phyloP scores from a whole-genome alignment of 495 filamentous ascomycete species.

The Penicillium parvum region DNA sequence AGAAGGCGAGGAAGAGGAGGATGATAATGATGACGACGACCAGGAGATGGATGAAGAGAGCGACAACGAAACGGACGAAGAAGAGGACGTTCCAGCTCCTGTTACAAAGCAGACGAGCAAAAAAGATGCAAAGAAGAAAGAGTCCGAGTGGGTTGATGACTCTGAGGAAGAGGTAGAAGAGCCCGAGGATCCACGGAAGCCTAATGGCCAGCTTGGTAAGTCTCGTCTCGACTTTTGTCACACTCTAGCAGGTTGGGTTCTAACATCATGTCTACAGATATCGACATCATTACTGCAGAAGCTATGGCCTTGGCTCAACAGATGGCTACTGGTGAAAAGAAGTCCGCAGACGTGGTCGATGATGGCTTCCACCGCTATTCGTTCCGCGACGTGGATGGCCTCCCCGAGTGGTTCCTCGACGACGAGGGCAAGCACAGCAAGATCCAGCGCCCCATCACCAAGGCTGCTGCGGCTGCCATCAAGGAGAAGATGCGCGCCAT shows the following conservation, averaged over 20 bases:
- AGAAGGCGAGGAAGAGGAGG: constrained; percentile 43
- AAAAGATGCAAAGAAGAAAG: constrained; percentile 46
- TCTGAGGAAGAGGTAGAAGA: constrained; percentile 60
- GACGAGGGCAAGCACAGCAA: constrained; percentile 83
- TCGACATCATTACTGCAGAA: constrained; percentile 98
- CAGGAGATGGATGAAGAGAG: constrained; percentile 15
- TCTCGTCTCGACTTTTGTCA: constrained; percentile 3
- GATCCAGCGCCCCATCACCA: constrained; percentile 79
- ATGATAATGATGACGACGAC: constrained; percentile 25
- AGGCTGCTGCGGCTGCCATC: constrained; percentile 86
- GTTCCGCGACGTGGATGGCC: constrained; percentile 85
- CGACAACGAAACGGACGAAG: constrained; percentile 19
- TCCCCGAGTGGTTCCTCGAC: constrained; percentile 97
- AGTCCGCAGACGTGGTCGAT: constrained; percentile 71
- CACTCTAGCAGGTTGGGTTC: constrained; percentile 7
- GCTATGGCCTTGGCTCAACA: constrained; percentile 97
- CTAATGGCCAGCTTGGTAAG: constrained; percentile 67
- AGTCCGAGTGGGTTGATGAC: constrained; percentile 55
- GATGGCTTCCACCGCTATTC: constrained; percentile 90
- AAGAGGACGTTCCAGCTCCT: constrained; percentile 8
- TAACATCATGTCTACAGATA: constrained; percentile 55
- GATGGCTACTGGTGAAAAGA: constrained; percentile 80
- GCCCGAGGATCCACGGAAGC: constrained; percentile 59
- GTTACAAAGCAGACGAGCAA: constrained; percentile 19
- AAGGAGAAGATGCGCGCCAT: constrained; percentile 90